A percentile compares a stretch with the other conserved stretches of the same genome.
Conservation (phyloP, 2,329 filamentous ascomycete genomes). For the Ophiostoma perfectum region DNA sequence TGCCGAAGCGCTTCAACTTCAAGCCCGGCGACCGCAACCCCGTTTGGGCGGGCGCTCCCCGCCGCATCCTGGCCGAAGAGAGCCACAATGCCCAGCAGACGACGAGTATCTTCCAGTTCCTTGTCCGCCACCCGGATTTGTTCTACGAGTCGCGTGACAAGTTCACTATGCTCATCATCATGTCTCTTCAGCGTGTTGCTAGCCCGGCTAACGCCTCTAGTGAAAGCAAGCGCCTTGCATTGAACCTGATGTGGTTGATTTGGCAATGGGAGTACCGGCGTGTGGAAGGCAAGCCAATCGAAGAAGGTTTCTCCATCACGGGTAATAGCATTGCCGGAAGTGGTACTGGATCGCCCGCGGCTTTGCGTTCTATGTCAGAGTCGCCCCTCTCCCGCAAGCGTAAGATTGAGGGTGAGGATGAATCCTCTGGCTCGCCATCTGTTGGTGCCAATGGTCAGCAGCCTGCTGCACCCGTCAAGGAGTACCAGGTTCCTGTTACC, state of each 20-base stretch:
- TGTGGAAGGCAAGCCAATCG: slow-evolving; percentile 53
- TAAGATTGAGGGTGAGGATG: slow-evolving; percentile 56
- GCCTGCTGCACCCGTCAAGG: slow-evolving; percentile 43
- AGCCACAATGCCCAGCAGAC: slow-evolving; percentile 92
- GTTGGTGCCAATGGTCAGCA: slow-evolving; percentile 29
- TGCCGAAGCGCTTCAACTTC: slow-evolving; percentile 79
- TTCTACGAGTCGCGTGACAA: slow-evolving; percentile 95
- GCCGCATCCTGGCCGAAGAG: slow-evolving; percentile 88
- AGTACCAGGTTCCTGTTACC: slow-evolving; percentile 62
- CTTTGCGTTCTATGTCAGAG: slow-evolving; percentile 47
- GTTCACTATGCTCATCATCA: slow-evolving; percentile 82
- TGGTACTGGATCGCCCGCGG: slow-evolving; percentile 24
- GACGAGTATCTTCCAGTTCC: slow-evolving; percentile 94
- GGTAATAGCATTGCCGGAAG: neutral
- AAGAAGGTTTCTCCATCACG: slow-evolving; percentile 15
- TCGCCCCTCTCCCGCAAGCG: slow-evolving; percentile 72
- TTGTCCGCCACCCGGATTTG: slow-evolving; percentile 83
- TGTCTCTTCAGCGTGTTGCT: slow-evolving; percentile 82
- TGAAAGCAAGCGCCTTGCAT: slow-evolving; percentile 83
- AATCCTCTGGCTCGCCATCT: slow-evolving; percentile 28
- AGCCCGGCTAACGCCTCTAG: slow-evolving; percentile 76
- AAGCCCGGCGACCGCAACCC: slow-evolving; percentile 64
- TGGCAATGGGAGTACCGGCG: slow-evolving; percentile 89
- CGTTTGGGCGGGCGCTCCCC: slow-evolving; percentile 82
- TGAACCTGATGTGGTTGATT: slow-evolving; percentile 86